phyloP scores from a whole-genome alignment of 1,284 basidiomycete genomes.

The Cryptococcus amylolentus region DNA sequence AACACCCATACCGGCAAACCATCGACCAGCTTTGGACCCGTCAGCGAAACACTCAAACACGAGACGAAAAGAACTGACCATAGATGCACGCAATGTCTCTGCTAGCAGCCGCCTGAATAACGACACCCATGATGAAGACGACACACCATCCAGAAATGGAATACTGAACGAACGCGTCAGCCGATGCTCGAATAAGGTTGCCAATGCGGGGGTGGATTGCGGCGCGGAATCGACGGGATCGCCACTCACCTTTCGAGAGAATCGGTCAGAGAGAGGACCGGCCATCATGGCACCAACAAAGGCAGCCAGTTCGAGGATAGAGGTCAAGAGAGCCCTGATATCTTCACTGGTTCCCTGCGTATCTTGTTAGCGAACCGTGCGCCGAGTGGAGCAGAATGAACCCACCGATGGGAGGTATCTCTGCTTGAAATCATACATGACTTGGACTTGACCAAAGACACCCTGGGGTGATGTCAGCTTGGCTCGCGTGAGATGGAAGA shows the following conservation, averaged over 20 bases:
- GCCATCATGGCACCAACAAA: slow-evolving; percentile 42
- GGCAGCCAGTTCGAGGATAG: slow-evolving; percentile 44
- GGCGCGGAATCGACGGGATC: no score
- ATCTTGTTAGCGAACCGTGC: not conserved
- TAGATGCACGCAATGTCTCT: slow-evolving; percentile 37
- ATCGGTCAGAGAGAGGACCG: slow-evolving; percentile 41
- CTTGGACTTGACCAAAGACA: slow-evolving; percentile 47
- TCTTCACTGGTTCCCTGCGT: slow-evolving; percentile 14
- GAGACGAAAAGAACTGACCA: slow-evolving; percentile 13
- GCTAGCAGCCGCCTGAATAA: slow-evolving; percentile 41
- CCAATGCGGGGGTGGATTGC: not conserved
- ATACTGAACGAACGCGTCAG: slow-evolving; percentile 17
- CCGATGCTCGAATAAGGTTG: not conserved
- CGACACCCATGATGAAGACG: slow-evolving; percentile 44
- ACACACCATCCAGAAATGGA: slow-evolving; percentile 46
- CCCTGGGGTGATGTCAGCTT: slow-evolving; percentile 17
- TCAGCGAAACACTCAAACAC: not conserved
- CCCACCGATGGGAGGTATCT: slow-evolving; percentile 33
- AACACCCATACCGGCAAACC: slow-evolving; percentile 46
- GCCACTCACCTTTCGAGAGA: slow-evolving; percentile 38
- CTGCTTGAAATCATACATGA: slow-evolving; percentile 39
- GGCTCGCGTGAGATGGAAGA: not conserved
- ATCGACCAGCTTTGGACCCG: slow-evolving; percentile 32
- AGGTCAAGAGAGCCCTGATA: slow-evolving; percentile 34
- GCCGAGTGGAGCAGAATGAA: not conserved